Evolutionary conservation across 2,329 filamentous ascomycete species (phyloP).

Genomic region (Periconia sp.): DNA sequence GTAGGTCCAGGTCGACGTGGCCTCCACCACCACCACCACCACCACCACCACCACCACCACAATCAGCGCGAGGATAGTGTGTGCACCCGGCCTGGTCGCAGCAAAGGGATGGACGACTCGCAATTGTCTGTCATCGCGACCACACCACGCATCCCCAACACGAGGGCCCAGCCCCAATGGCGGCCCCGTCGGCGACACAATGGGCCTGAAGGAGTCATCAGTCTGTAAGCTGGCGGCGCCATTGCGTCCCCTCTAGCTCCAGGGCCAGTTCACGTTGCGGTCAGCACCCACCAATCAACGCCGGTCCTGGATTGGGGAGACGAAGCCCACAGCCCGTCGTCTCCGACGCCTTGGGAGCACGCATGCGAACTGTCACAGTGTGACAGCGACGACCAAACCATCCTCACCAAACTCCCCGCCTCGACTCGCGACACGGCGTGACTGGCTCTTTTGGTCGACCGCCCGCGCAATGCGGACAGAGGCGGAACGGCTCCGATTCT

Average conservation of each 20-base stretch:
- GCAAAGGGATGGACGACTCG: too few species aligned
- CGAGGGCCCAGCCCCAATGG: too few species aligned
- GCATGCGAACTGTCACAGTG: constrained; percentile 11
- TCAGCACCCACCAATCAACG: constrained; percentile 18
- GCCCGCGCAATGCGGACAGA: background rate
- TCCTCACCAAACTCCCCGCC: constrained; percentile 1
- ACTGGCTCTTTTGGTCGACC: too few species aligned
- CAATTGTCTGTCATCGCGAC: too few species aligned
- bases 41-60: too few species aligned
- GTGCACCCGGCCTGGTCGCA: too few species aligned
- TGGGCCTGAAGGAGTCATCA: background rate
- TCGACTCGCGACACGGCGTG: background rate
- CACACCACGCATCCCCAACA: background rate
- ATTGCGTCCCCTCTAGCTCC: background rate
- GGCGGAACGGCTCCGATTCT: background rate
- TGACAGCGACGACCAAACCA: constrained; percentile 12
- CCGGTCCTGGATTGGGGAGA: constrained; percentile 22
- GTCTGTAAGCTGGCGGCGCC: background rate
- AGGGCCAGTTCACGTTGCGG: background rate
- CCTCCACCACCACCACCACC: too few species aligned
- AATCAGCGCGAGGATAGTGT: too few species aligned
- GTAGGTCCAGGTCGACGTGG: too few species aligned
- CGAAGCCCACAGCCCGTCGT: constrained; percentile 23
- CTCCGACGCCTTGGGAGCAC: constrained; percentile 20
- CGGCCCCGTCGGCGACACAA: too few species aligned